A percentile compares a stretch with the other conserved stretches of the same genome.
Conservation (phyloP, 441 rosid genomes). For the Bocquillonia castaneifolia region DNA sequence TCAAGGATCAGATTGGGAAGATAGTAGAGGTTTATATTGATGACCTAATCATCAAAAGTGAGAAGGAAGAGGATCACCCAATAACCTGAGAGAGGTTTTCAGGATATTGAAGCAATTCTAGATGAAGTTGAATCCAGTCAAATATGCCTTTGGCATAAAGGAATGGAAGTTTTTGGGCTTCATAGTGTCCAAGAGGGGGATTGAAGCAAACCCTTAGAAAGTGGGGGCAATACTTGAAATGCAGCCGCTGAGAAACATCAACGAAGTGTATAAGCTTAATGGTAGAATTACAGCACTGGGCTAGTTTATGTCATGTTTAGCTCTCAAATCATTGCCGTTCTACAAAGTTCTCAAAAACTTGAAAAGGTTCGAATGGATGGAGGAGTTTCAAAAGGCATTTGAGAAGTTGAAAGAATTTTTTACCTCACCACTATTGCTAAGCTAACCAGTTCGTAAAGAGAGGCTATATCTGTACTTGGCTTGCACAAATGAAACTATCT, state of each 20-base stretch:
- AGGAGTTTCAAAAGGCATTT: neutral
- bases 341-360: neutral
- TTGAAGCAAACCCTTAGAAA: slow-evolving; percentile 2
- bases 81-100: neutral
- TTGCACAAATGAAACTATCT: neutral
- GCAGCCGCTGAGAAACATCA: neutral
- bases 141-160: neutral
- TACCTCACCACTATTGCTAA: neutral
- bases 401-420: neutral
- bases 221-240: neutral
- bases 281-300: neutral
- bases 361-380: neutral
- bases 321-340: neutral
- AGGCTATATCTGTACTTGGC: neutral
- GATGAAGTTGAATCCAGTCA: too few relatives aligned
- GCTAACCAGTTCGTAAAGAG: neutral
- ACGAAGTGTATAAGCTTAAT: neutral
- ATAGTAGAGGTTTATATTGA: neutral
- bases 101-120: too few relatives aligned
- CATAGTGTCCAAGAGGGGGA: neutral
- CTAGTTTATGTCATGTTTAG: neutral
- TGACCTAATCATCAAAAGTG: neutral
- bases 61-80: neutral
- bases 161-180: neutral
- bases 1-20: too few relatives aligned